phyloP scores from a whole-genome alignment of 495 filamentous ascomycete genomes.

The Podospora fimiseda region DNA sequence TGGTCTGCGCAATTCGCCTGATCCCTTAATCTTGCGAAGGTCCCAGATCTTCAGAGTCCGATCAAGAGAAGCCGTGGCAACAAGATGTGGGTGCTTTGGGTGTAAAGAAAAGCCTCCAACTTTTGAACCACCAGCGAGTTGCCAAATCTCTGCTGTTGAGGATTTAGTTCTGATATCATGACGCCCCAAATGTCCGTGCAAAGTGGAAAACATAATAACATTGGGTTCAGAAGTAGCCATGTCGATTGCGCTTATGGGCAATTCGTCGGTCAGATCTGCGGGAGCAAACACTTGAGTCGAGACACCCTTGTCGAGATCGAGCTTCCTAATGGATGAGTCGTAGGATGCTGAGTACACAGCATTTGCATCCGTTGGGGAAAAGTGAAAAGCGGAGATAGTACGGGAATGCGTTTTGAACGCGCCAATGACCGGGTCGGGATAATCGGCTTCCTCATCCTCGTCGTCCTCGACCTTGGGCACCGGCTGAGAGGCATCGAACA shows the following conservation, averaged over 20 bases:
- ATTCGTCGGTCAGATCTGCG: constrained; percentile 56
- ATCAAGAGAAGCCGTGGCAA: constrained; percentile 90
- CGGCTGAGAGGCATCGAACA: constrained; percentile 85
- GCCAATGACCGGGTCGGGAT: constrained; percentile 63
- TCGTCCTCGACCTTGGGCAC: constrained; percentile 45
- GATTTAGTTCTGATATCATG: constrained; percentile 63
- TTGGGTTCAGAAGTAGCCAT: constrained; percentile 65
- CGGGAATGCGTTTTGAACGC: constrained; percentile 84
- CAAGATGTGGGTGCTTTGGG: constrained; percentile 66
- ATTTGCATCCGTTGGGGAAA: constrained; percentile 63
- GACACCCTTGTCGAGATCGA: constrained; percentile 74
- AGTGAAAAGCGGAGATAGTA: constrained; percentile 77
- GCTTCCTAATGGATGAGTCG: constrained; percentile 82
- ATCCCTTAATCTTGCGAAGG: constrained; percentile 65
- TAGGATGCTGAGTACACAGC: constrained; percentile 85
- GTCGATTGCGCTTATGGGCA: constrained; percentile 76
- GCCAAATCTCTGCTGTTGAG: constrained; percentile 55
- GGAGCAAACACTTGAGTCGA: constrained; percentile 77
- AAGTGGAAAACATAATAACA: constrained; percentile 76
- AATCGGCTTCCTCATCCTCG: constrained; percentile 50
- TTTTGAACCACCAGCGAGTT: constrained; percentile 87
- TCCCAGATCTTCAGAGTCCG: constrained; percentile 90
- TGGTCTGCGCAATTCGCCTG: constrained; percentile 47
- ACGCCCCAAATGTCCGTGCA: constrained; percentile 72
- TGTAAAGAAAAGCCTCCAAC: constrained; percentile 89